Conservation (phyloP, 495 filamentous ascomycete species). For the Aspergillus olivimuriae region DNA sequence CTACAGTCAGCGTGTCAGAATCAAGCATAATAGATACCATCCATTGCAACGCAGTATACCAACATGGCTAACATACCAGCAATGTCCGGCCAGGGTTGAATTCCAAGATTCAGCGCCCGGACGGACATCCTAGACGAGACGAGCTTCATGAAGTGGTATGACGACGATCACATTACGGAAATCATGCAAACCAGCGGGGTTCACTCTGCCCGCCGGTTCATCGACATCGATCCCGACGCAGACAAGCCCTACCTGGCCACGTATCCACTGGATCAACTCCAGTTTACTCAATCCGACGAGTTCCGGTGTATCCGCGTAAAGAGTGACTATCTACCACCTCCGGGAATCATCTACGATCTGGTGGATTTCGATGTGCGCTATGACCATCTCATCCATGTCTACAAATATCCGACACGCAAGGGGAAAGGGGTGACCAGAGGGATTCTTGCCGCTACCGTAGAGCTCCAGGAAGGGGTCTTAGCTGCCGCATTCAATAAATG, state of each 20-base stretch:
- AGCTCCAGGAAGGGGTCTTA: background rate
- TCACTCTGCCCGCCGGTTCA: background rate
- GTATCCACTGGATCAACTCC: background rate
- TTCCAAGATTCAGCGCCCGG: background rate
- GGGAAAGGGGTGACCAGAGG: background rate
- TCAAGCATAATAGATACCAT: background rate
- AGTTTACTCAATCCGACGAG: background rate
- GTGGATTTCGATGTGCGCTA: background rate
- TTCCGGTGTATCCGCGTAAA: background rate
- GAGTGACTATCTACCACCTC: background rate
- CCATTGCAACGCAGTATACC: background rate
- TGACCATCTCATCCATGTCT: background rate
- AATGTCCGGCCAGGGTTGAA: background rate
- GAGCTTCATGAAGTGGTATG: background rate
- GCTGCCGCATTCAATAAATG: background rate
- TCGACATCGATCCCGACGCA: background rate
- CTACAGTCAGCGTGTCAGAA: background rate
- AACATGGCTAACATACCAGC: background rate
- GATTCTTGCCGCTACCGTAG: background rate
- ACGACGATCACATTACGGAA: background rate
- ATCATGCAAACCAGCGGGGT: background rate
- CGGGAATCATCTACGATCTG: background rate
- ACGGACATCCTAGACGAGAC: background rate
- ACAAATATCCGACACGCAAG: background rate
- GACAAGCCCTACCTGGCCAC: background rate